Evolutionary conservation across 2,329 filamentous ascomycete genomes (phyloP), one percentile per base, ranked within the genome.

Genomic region (Lachnellula hyalina): DNA sequence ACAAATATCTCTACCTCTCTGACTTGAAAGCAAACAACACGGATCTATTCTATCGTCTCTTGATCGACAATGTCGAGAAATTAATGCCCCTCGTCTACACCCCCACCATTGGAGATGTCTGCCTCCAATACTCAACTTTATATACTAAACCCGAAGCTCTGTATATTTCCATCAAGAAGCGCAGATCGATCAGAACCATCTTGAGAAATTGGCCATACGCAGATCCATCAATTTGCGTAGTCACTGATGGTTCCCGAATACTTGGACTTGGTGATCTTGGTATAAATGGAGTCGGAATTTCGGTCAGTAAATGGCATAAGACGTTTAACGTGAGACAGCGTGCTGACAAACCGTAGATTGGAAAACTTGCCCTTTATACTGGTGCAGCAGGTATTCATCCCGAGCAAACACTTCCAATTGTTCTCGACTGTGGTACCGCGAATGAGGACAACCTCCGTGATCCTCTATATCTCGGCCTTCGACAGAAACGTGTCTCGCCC

Each of bases 251-350:
- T 58, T 96, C 92, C 48, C 87, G 94, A 63, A 96, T 85, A 72
- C 85, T 92, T 55, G 93, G 94, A 68, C 84, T 99, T 38, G 94
- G 94, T 65, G 94, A 99, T 74, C 82, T 97, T 54, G 94, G 94
- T 64, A 86, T 99, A 63, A 96, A 96, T 73, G 94, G 94, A 68
- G 96, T 97, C 78, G 94, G 94, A 63, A 99, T 99, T 73, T 91
- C 94, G 59, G 93, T 85, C 74, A 75, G 82, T 80, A 56, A 21
- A 17, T 47, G n/a, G 19, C 44, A 40, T 17, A 52, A 45, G 14
- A n/a, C 19, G 11, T 14, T 23, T 2, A 9, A 40, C 7, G 17
- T 21, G 46, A 5, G 35, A 12, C 34, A 41, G 28, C 12, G n/a
- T 45, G 21, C 58, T 61, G 32, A 60, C 42, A 32, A 3, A 41